Evolutionary conservation across 768 basidiomycete species (phyloP).

Genomic region (Lactarius vividus): DNA sequence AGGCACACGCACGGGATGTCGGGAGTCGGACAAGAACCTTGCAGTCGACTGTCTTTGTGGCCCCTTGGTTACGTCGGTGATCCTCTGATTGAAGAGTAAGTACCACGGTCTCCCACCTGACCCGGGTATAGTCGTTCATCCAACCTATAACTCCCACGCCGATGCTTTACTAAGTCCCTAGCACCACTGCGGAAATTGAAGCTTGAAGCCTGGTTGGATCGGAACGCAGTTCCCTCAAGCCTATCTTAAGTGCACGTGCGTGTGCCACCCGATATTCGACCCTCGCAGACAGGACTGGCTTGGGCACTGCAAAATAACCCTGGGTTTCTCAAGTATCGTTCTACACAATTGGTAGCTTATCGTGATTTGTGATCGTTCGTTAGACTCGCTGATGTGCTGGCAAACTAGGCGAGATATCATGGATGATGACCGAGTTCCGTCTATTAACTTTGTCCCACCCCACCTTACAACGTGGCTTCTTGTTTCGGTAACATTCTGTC

Average conservation of each 20-base stretch:
- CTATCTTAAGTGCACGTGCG: constrained; percentile 1
- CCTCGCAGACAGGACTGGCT: neutral
- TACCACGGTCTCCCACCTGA: neutral
- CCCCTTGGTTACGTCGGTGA: neutral
- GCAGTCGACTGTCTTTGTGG: neutral
- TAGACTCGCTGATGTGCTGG: neutral
- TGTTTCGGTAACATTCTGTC: neutral
- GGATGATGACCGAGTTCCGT: neutral
- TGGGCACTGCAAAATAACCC: neutral
- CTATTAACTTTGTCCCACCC: neutral
- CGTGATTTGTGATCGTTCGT: neutral
- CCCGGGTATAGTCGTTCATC: neutral
- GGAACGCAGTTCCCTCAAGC: neutral
- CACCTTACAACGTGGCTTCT: neutral
- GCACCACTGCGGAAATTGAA: constrained; percentile 5
- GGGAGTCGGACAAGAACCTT: constrained; percentile 1
- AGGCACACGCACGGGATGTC: neutral
- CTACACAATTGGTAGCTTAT: neutral
- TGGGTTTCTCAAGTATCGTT: neutral
- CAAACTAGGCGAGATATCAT: neutral
- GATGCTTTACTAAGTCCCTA: neutral
- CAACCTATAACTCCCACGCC: neutral
- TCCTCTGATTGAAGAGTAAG: neutral
- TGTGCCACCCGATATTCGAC: neutral
- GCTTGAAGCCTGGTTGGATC: neutral